A percentile compares a stretch with the other conserved stretches of the same genome.
phyloP scores from a whole-genome alignment of 768 basidiomycete species.

The Cystoderma amianthinum region DNA sequence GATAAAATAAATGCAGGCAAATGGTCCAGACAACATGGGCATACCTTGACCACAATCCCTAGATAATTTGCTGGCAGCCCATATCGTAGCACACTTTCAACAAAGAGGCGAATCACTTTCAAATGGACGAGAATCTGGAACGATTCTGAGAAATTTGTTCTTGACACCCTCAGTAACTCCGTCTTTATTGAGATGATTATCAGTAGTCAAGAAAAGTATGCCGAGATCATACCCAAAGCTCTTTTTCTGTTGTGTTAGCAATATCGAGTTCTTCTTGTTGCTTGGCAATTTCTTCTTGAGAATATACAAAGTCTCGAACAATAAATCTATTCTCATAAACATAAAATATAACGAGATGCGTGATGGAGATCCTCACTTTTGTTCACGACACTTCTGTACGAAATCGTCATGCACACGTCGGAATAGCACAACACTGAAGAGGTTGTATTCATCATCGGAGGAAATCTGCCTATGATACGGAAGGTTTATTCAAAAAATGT shows the following conservation, averaged over 20 bases:
- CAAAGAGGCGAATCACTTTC: conserved; percentile 85
- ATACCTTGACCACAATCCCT: conserved; percentile 75
- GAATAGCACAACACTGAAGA: conserved; percentile 87
- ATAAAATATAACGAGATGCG: conserved; percentile 2
- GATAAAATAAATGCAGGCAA: background rate
- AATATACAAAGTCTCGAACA: conserved; percentile 89
- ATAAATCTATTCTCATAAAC: conserved; percentile 56
- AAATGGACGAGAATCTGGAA: conserved; percentile 92
- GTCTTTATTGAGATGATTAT: conserved; percentile 44
- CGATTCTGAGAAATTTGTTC: conserved; percentile 96
- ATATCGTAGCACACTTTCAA: conserved; percentile 93
- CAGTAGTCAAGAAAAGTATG: background rate
- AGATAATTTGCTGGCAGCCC: conserved; percentile 90
- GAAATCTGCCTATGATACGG: conserved; percentile 55
- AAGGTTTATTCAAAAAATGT: conserved; percentile 6
- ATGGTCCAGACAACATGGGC: background rate
- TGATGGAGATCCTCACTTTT: conserved; percentile 55
- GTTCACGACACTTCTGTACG: conserved; percentile 88
- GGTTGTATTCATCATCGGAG: conserved; percentile 82
- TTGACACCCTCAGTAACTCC: conserved; percentile 81
- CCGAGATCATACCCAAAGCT: conserved; percentile 76
- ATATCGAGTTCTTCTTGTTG: conserved; percentile 75
- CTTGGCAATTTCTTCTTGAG: conserved; percentile 73
- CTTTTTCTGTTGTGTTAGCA: conserved; percentile 86
- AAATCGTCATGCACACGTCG: conserved; percentile 89